Evolutionary conservation across 2,329 filamentous ascomycete genomes (phyloP).

Genomic region (Nectriaceae sp.): DNA sequence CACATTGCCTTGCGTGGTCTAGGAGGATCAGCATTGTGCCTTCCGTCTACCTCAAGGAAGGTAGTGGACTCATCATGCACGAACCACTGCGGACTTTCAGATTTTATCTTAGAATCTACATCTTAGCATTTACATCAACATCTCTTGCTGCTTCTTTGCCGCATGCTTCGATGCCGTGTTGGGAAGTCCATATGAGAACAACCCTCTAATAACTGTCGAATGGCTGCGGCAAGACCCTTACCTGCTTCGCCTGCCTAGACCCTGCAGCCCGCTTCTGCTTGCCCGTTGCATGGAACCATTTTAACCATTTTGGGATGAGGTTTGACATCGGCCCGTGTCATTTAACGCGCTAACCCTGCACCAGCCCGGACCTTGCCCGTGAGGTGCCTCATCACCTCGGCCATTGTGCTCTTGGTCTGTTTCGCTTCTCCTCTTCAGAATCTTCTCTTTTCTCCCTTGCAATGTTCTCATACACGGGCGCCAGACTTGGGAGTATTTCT

Average conservation of each 20-base stretch:
- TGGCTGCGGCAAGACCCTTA: too few relatives aligned
- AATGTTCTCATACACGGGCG: neutral
- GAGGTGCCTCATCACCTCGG: neutral
- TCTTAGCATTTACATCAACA: neutral
- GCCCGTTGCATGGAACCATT: neutral
- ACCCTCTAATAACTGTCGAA: too few relatives aligned
- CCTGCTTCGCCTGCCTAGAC: too few relatives aligned
- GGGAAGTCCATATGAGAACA: too few relatives aligned
- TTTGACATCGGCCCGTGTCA: neutral
- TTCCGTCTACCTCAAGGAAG: too few relatives aligned
- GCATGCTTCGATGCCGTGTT: neutral
- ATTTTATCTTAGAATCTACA: neutral
- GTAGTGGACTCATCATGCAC: too few relatives aligned
- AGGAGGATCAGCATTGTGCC: too few relatives aligned
- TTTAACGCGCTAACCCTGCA: neutral
- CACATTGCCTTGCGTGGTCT: too few relatives aligned
- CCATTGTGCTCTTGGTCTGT: neutral
- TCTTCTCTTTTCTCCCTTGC: neutral
- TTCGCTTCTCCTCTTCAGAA: neutral
- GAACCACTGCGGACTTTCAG: neutral
- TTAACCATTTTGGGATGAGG: neutral
- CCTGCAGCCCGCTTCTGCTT: too few relatives aligned
- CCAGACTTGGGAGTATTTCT: neutral
- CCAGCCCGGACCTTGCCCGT: neutral
- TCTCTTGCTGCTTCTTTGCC: neutral